Base-by-base conservation (phyloP, 257 asterid genomes). In the Solanum peruvianum region DNA sequence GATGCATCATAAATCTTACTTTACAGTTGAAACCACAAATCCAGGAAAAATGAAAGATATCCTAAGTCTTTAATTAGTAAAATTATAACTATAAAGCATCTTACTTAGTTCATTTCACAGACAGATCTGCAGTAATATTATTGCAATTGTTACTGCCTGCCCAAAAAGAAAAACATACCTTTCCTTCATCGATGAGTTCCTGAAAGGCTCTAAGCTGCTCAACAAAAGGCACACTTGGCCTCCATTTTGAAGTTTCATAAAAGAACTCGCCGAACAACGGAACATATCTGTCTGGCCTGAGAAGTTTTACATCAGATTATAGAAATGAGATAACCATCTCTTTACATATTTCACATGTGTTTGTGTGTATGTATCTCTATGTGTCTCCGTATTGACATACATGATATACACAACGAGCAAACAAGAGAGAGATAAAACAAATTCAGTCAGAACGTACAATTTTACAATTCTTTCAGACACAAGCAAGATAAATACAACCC, bases 251-350 rank as follows among this genome's bases (percentile, higher is more conserved):
- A 89, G 94, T 89, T 86, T 95, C 94, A 88, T 96, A 96, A 4
- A 90, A 72, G 86, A 90, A 94, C 80, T 91, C 95, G 33, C 99
- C 99, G 88, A 95, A 96, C 80, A 95, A 85, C 73, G 99, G 72
- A 85, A 91, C 98, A 91, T 94, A 95, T 23, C 99, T 93, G 75
- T 94, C 99, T 80, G 98, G 99, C 99, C 98, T 96, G 93, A 90
- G 89, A 33, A 89, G 45, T 58, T 88, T 56, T 66, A 86, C 52
- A 73, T 66, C 85, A 11, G 27, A 31, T 29, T 81, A 29, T 20
- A 11, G 45, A 81, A 49, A 80, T 80, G 25, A 80, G 85, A 47
- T 41, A 75, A 45, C 44, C 27, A 80, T 20, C 67, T 49, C 82
- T 75, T 5, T 9, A 16, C 41, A 47, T 80, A 16, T 45, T 78